Evolutionary conservation across 768 basidiomycete genomes (phyloP), one percentile per base, ranked within the genome.

Genomic region (Favolaschia claudopus): DNA sequence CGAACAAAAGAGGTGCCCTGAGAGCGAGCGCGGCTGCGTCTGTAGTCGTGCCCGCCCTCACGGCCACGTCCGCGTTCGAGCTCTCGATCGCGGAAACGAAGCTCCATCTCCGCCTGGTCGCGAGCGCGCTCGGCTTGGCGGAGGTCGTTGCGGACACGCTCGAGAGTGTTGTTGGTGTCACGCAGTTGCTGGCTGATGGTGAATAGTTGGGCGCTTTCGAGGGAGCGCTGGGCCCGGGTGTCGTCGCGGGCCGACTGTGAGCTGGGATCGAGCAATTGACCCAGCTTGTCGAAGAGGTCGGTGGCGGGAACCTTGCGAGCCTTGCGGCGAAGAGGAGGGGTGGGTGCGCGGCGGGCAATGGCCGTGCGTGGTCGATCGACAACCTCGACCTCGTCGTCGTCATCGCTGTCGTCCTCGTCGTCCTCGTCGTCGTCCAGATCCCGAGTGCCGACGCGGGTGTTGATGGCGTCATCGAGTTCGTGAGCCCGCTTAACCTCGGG

Each of bases 401-500:
- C 34, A 14, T 29, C 40, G 25, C 17, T 28, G 17, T 37, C 45
- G 39, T 56, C 61, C 12, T 67, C 59, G 5, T 57, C 57, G 39
- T 70, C 61, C 12, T 61, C 36, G 19, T 42, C 44, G 37, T 55
- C 37, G 37, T 24, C 33, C 15, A 72, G 53, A 9, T 69, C 61
- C 0, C 55, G 37, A 9, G 63, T 67, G 3, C 68, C 65, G 20
- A 59, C 61, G 17, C 43, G 31, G 37, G 68, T 66, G 32, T 65
- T 67, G 29, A 72, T 69, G 6, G 58, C 39, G 0, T 50, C 28
- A 3, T 72, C 63, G 47, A 72, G 64, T 3, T 57, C 17, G 39
- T 68, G 70, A 1, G 67, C 72, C n/a, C 43, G 53, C n/a, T 59
- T 52, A 14, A 71, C 39, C 14, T 70, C 62, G 19, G 59, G 64